phyloP scores from a whole-genome alignment of 2,329 filamentous ascomycete genomes.

The Decorospora gaudefroyi region DNA sequence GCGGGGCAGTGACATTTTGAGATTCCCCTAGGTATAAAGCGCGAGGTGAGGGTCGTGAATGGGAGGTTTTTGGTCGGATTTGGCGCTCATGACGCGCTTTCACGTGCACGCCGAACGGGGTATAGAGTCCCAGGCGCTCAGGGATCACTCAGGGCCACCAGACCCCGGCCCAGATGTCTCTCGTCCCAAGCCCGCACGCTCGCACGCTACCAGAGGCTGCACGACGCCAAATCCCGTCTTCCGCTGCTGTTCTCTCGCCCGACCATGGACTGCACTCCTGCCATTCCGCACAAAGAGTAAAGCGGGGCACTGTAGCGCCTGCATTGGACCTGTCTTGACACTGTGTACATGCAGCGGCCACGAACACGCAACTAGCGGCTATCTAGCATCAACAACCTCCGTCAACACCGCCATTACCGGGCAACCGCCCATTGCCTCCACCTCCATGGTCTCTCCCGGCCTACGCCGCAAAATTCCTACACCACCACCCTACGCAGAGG shows the following conservation, averaged over 20 bases:
- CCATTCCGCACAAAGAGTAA: slow-evolving; percentile 18
- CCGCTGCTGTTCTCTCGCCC: slow-evolving; percentile 16
- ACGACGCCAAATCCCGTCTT: slow-evolving; percentile 18
- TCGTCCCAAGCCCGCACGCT: slow-evolving; percentile 29
- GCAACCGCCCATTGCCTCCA: slow-evolving; percentile 34
- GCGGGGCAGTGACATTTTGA: no score
- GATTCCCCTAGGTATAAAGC: no score
- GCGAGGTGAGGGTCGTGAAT: slow-evolving; percentile 16
- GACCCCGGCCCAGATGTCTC: no score
- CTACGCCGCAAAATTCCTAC: slow-evolving; percentile 20
- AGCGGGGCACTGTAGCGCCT: slow-evolving; percentile 12
- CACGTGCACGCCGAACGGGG: slow-evolving; percentile 17
- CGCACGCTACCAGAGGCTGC: slow-evolving; percentile 14
- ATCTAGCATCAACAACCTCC: slow-evolving; percentile 25
- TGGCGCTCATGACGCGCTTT: slow-evolving; percentile 31
- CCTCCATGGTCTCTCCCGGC: slow-evolving; percentile 34
- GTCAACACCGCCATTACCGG: slow-evolving; percentile 31
- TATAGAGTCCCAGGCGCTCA: slow-evolving; percentile 15
- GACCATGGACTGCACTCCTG: slow-evolving; percentile 25
- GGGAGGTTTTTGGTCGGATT: no score
- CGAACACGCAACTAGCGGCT: slow-evolving; percentile 17
- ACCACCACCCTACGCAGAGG: slow-evolving; percentile 23
- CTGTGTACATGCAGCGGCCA: slow-evolving; percentile 13
- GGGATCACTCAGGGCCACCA: slow-evolving; percentile 23
- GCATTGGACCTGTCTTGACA: slow-evolving; percentile 24